Evolutionary conservation across 805 yeast genomes (phyloP).

Genomic region (Ogataea neopini): DNA sequence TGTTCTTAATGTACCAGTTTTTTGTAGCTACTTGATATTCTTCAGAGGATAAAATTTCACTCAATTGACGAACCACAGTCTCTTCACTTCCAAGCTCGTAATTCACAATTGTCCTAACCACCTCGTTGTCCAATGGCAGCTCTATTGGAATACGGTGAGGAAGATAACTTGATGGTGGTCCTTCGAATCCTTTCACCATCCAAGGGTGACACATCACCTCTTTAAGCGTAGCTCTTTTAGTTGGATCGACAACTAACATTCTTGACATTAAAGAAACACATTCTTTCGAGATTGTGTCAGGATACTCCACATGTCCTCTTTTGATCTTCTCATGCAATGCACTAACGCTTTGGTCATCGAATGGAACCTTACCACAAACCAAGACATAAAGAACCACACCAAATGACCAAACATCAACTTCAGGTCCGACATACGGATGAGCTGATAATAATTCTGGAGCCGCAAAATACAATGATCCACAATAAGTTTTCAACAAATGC

Average conservation of each 20-base stretch:
- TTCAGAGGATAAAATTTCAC: conserved; percentile 57
- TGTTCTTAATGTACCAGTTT: conserved; percentile 57
- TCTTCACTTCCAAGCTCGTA: conserved; percentile 77
- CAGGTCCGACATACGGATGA: conserved; percentile 92
- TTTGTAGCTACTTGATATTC: conserved; percentile 63
- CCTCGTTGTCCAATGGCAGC: conserved; percentile 64
- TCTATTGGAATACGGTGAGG: conserved; percentile 78
- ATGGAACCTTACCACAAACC: conserved; percentile 97
- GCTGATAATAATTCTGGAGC: conserved; percentile 96
- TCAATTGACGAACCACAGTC: conserved; percentile 55
- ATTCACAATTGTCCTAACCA: conserved; percentile 72
- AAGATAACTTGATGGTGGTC: conserved; percentile 64
- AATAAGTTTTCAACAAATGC: conserved; percentile 81
- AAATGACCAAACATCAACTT: conserved; percentile 97
- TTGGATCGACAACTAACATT: conserved; percentile 91
- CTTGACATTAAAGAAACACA: conserved; percentile 77
- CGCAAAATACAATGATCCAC: conserved; percentile 97
- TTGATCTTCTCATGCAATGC: conserved; percentile 93
- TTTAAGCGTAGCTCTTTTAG: conserved; percentile 70
- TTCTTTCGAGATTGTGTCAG: conserved; percentile 74
- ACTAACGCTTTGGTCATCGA: conserved; percentile 91
- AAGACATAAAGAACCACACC: conserved; percentile 94
- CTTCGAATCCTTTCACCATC: conserved; percentile 89
- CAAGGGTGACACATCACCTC: conserved; percentile 90
- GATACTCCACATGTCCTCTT: conserved; percentile 89